Evolutionary conservation across 1,284 basidiomycete species (phyloP).

Genomic region (Wolfiporia cocos): DNA sequence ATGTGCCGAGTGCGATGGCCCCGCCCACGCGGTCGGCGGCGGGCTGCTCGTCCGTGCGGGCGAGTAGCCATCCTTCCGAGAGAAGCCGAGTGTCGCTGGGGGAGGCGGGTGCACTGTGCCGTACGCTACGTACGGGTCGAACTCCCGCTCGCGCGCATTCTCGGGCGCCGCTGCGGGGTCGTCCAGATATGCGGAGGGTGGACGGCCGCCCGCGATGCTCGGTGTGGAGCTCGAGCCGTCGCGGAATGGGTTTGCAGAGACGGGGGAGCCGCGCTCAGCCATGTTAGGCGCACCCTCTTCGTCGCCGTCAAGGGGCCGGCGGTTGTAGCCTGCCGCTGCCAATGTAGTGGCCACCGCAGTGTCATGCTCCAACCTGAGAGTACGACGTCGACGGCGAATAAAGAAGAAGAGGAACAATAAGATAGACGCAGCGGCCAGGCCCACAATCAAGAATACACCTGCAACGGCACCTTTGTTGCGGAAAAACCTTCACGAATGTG

Average conservation of each 20-base stretch:
- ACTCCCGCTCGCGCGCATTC: conserved; percentile 25
- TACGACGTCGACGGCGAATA: conserved; percentile 55
- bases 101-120: conserved; percentile 26
- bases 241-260: conserved; percentile 10
- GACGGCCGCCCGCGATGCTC: conserved; percentile 20
- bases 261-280: conserved; percentile 19
- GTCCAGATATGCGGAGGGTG: conserved; percentile 23
- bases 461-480: conserved; percentile 69
- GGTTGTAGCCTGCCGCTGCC: conserved; percentile 59
- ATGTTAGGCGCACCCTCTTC: conserved; percentile 25
- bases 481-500: conserved; percentile 51
- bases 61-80: conserved; percentile 33
- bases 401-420: conserved; percentile 67
- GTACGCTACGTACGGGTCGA: conserved; percentile 53
- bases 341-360: conserved; percentile 60
- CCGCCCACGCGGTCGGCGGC: conserved; percentile 27
- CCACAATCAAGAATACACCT: conserved; percentile 73
- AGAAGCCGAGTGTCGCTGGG: conserved; percentile 19
- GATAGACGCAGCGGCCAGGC: conserved; percentile 64
- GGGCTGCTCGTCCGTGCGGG: conserved; percentile 42
- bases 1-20: conserved; percentile 18
- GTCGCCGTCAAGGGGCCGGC: conserved; percentile 62
- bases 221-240: conserved; percentile 16
- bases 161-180: conserved; percentile 12
- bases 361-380: conserved; percentile 56